These are phyloP conservation scores for Karstenula rhodostoma DNA, from an alignment of 2,329 filamentous ascomycete species.

Conservation along the genomic window DNA sequence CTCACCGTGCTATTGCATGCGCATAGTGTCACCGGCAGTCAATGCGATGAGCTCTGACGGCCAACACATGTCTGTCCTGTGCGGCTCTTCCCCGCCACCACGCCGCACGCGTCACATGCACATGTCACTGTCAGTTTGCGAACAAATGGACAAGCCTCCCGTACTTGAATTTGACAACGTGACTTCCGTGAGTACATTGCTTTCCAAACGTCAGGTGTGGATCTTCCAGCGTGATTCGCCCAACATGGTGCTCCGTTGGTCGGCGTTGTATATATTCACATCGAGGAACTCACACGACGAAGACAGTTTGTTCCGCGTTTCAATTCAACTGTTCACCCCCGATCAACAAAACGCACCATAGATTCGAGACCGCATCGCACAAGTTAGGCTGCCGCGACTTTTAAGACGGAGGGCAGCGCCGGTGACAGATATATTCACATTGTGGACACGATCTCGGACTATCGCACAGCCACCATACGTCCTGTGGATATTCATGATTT, in stretches of 20 bases:
- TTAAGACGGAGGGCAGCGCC: not conserved
- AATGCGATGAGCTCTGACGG: not conserved
- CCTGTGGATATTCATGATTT: no score
- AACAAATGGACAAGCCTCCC: not conserved
- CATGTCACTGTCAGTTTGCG: not conserved
- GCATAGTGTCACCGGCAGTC: not conserved
- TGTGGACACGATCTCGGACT: no score
- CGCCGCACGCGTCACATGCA: not conserved
- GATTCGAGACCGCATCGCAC: not conserved
- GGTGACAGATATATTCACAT: no score
- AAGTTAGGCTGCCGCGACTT: not conserved
- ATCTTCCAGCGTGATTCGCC: constrained; percentile 9
- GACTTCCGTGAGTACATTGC: constrained; percentile 5
- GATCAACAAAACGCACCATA: not conserved
- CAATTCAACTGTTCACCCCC: not conserved
- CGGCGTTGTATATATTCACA: constrained; percentile 8
- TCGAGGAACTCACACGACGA: not conserved
- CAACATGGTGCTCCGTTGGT: constrained; percentile 16
- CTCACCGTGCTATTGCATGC: not conserved
- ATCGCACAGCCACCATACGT: no score
- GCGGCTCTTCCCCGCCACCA: not conserved
- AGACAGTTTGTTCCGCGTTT: not conserved
- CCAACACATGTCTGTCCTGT: not conserved
- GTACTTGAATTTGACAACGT: not conserved
- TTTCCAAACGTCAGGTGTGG: constrained; percentile 6